Conservation (phyloP, 2,329 filamentous ascomycete genomes). For the Pseudocercospora musae region DNA sequence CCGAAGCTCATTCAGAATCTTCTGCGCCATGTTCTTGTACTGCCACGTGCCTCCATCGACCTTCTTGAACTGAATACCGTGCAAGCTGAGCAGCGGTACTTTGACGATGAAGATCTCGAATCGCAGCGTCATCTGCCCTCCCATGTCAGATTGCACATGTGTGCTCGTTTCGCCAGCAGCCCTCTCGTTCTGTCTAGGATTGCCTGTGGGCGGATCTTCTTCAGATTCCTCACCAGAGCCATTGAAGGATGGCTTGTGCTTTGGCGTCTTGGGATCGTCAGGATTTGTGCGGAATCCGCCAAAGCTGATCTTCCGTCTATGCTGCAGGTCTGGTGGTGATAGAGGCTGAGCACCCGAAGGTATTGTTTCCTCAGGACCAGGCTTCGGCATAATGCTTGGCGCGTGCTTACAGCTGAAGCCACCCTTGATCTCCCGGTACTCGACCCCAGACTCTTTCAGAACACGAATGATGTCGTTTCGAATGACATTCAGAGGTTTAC, state of each 20-base stretch:
- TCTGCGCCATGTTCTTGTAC: constrained; percentile 97
- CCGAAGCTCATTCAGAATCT: constrained; percentile 81
- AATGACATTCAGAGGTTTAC: constrained; percentile 81
- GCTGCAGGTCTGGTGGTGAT: constrained; percentile 50
- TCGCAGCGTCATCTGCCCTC: constrained; percentile 75
- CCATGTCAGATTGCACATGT: constrained; percentile 85
- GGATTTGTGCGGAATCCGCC: constrained; percentile 67
- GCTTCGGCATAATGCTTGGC: constrained; percentile 83
- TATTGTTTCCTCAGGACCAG: constrained; percentile 36
- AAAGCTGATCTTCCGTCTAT: constrained; percentile 80
- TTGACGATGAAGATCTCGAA: constrained; percentile 99
- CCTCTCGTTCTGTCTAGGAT: constrained; percentile 24
- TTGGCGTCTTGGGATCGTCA: constrained; percentile 48
- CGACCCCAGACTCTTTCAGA: constrained; percentile 80
- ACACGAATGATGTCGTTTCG: constrained; percentile 87
- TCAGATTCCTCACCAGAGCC: constrained; percentile 53
- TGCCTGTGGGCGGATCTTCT: constrained; percentile 26
- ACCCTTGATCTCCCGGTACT: constrained; percentile 86
- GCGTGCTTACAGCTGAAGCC: constrained; percentile 86
- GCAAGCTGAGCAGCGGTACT: constrained; percentile 84
- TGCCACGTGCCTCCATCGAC: constrained; percentile 95
- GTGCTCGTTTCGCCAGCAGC: constrained; percentile 83
- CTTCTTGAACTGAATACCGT: constrained; percentile 98
- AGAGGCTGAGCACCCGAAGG: constrained; percentile 57
- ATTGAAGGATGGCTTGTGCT: constrained; percentile 77